Base-by-base conservation (phyloP, 179 eudicot genomes). In the Silene vulgaris region DNA sequence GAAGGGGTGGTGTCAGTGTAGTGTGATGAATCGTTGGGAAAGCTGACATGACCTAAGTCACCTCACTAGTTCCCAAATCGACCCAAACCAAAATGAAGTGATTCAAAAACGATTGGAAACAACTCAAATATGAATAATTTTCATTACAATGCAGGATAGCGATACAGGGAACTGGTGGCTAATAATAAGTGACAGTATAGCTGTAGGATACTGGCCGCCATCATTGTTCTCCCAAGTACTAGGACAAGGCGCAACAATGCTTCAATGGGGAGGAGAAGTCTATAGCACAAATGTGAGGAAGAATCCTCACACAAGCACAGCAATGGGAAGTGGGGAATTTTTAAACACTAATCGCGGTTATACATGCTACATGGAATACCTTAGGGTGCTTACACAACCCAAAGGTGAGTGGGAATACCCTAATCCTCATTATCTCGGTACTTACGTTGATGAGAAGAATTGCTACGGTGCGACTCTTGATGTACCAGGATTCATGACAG, bases 191-290 rank as follows among this genome's bases (percentile, higher is more conserved):
- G 86, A 30, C 0, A 30, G 35, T 30, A 2, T 30, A 30, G 2
- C 84, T 79, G 71, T 90, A 8, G 93, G 96, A n/a, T 90, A 90
- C 48, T 89, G 89, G 87, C 96, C 96, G 1, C 4, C 54, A 0
- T 69, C 80, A 12, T 78, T 89, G 2, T 86, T 90, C 68, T 1
- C 23, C 0, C 1, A 0, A 5, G 29, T 65, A 59, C 68, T 88
- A 16, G 69, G 30, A 1, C 8, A 74, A 20, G 71, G 87, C 1
- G 90, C 90, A 0, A 48, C 32, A 3, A 23, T 80, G 0, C 88
- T 82, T 7, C 81, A 82, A 68, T 90, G 93, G 91, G 93, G 93
- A 71, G 93, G 93, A 16, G 89, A 90, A 71, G 90, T 89, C 54
- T 88, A 88, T 61, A 87, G 91, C 84, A 21, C 82, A n/a, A 79